Evolutionary conservation across 75 land plant genomes (phyloP), one percentile per base, ranked within the genome.

Genomic region (Picea glauca): DNA sequence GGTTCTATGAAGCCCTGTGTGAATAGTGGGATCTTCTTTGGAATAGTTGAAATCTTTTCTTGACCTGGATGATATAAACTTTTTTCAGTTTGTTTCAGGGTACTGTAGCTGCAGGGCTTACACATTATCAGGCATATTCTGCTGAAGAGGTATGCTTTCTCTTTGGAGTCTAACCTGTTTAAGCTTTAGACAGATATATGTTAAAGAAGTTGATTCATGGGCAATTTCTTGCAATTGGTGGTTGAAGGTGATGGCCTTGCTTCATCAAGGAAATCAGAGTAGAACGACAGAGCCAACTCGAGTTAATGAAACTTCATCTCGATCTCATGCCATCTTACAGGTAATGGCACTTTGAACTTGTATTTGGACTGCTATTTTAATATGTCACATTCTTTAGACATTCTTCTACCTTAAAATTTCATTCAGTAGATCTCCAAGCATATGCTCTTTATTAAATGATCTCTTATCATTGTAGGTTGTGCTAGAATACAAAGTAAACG

Each of bases 311-410:
- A 83, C 84, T 3, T 83, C 84, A n/a, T 83, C 84, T 21, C 50
- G 78, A 40, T 83, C 84, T 33, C 83, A 80, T 72, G 84, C 78
- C 30, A 80, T 83, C 26, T 64, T 83, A 63, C 78, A 83, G 83
- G 84, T 83, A 32, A 38, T 77, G 60, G 13, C n/a, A 43, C 13
- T 70, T 70, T 21, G n/a, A 3, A 43, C 74, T 15, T 31, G 18
- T 60, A 26, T 14, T 14, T 20, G 3, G 3, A 21, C 43, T 13
- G 3, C 46, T 14, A 30, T 20, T 43, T 70, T 40, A 35, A 40
- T 23, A n/a, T 0, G 56, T 43, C 23, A 11, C 3, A 70, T 70
- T 43, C 26, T 43, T 46, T 43, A 11, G 8, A 8, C 20, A 66
- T 0, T 5, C 9, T 17, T 33, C 18, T 17, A 1, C 17, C 43